Evolutionary conservation across 139 green algal genomes (phyloP).

Genomic region (Closterium sp.): DNA sequence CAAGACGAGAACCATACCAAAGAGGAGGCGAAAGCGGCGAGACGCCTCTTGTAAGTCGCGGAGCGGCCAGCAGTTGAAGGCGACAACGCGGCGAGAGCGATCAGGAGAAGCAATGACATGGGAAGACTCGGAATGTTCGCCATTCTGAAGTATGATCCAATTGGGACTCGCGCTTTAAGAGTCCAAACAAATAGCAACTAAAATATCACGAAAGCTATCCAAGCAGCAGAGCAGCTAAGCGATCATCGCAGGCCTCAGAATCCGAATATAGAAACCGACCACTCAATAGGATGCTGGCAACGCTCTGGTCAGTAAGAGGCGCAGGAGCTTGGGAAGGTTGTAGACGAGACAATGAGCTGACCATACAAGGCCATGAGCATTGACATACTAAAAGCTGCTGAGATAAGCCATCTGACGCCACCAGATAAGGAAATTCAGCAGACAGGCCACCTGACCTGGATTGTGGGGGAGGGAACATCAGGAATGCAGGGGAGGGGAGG

Average conservation of each 20-base stretch:
- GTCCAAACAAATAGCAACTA: background rate
- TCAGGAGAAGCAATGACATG: background rate
- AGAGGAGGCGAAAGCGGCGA: background rate
- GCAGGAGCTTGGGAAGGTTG: background rate
- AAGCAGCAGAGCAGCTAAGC: background rate
- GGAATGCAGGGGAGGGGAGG: background rate
- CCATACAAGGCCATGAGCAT: too few relatives aligned
- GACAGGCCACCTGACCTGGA: background rate
- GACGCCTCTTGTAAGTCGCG: background rate
- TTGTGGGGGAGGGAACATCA: background rate
- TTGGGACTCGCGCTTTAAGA: background rate
- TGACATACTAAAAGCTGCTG: too few relatives aligned
- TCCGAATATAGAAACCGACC: background rate
- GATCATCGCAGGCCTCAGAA: background rate
- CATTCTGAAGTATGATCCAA: background rate
- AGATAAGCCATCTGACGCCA: background rate
- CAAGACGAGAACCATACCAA: background rate
- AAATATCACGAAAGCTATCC: too few relatives aligned
- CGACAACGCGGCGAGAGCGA: background rate
- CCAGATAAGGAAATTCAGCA: background rate
- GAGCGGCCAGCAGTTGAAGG: background rate
- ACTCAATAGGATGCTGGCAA: background rate
- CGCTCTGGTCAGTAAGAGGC: background rate
- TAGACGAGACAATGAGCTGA: background rate
- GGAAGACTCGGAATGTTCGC: background rate